Evolutionary conservation across 768 basidiomycete genomes (phyloP).

Genomic region (Rubroboletus pulcherrimus): DNA sequence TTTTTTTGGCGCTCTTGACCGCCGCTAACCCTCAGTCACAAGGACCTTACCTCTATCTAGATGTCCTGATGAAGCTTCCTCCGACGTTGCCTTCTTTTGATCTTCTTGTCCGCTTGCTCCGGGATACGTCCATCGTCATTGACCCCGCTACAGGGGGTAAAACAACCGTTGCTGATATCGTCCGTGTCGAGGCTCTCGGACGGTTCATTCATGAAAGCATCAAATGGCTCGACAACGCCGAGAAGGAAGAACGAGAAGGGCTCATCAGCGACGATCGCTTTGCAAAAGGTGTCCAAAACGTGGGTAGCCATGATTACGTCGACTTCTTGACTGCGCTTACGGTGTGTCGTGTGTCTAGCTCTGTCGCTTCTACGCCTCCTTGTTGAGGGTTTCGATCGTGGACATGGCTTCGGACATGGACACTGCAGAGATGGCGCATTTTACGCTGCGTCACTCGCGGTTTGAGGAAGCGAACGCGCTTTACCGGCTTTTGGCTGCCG

Average conservation of each 20-base stretch:
- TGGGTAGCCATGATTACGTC: conserved; percentile 33
- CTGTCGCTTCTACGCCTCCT: conserved; percentile 71
- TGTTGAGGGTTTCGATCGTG: conserved; percentile 64
- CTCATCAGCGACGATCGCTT: conserved; percentile 69
- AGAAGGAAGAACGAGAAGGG: conserved; percentile 66
- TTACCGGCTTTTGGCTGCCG: conserved; percentile 58
- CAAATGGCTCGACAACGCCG: conserved; percentile 65
- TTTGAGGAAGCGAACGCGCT: conserved; percentile 75
- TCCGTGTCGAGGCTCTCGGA: conserved; percentile 62
- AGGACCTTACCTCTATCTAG: conserved; percentile 49
- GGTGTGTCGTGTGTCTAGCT: conserved; percentile 39
- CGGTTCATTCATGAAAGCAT: conserved; percentile 70
- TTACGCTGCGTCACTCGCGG: conserved; percentile 64
- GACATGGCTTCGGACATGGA: conserved; percentile 64
- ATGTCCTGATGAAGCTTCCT: conserved; percentile 61
- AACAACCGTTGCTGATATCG: conserved; percentile 61
- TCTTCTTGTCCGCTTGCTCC: conserved; percentile 63
- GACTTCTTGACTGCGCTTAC: background rate
- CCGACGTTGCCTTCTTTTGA: conserved; percentile 74
- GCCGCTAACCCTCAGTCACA: conserved; percentile 29
- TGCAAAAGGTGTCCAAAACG: conserved; percentile 68
- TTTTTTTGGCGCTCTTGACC: conserved; percentile 57
- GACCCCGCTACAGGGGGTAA: conserved; percentile 40
- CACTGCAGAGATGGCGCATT: conserved; percentile 74
- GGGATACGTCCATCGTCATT: conserved; percentile 51